phyloP scores from a whole-genome alignment of 495 filamentous ascomycete species.

The Xylaria castorea region DNA sequence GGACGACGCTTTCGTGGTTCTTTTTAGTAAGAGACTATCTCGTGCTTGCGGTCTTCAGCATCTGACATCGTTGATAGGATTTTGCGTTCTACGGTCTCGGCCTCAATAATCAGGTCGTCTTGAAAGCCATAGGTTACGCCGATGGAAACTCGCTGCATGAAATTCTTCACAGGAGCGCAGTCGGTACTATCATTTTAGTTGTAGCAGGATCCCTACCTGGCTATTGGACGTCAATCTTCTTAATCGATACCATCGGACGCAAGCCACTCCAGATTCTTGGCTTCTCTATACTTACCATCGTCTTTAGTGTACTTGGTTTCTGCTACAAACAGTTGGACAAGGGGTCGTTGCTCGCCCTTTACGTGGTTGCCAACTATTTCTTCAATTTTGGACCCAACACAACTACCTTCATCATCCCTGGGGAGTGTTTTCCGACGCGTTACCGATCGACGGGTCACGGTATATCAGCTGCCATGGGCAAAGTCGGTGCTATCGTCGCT shows the following conservation, averaged over 20 bases:
- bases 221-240: constrained; percentile 76
- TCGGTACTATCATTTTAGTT: constrained; percentile 78
- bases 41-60: neutral
- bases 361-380: constrained; percentile 81
- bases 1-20: constrained; percentile 83
- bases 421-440: constrained; percentile 88
- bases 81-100: constrained; percentile 81
- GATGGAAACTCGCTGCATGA: constrained; percentile 68
- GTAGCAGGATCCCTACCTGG: constrained; percentile 80
- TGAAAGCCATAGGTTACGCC: constrained; percentile 68
- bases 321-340: constrained; percentile 62
- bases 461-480: constrained; percentile 81
- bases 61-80: constrained; percentile 39
- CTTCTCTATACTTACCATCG: constrained; percentile 73
- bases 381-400: constrained; percentile 77
- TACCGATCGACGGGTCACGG: constrained; percentile 87
- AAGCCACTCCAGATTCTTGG: constrained; percentile 81
- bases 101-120: constrained; percentile 75
- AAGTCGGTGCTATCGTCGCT: constrained; percentile 75
- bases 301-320: constrained; percentile 77
- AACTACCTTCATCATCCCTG: constrained; percentile 89
- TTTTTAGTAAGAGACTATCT: constrained; percentile 62
- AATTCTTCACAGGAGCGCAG: constrained; percentile 70
- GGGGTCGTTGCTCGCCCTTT: constrained; percentile 70
- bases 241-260: constrained; percentile 76